Percentiles rank a stretch among this genome's conserved stretches.
Evolutionary conservation across 495 filamentous ascomycete genomes (phyloP).

Genomic region (Extremus antarcticus): DNA sequence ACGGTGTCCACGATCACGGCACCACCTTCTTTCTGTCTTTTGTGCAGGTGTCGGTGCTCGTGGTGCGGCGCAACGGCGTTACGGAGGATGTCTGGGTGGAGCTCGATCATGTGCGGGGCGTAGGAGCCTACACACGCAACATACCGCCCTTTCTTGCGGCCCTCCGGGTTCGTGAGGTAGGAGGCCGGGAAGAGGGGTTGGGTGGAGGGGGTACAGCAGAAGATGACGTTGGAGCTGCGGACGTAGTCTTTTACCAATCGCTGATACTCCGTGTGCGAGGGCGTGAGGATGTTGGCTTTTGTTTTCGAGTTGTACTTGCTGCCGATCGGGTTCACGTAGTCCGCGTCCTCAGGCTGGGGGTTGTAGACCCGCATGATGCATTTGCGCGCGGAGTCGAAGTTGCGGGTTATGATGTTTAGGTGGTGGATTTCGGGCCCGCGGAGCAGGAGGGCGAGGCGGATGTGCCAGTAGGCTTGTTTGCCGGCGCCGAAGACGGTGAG

Average conservation of each 20-base stretch:
- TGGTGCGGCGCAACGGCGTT: slow-evolving; percentile 51
- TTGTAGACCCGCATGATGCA: slow-evolving; percentile 50
- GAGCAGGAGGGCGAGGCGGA: slow-evolving; percentile 70
- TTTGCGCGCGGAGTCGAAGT: slow-evolving; percentile 49
- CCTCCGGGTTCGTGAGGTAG: slow-evolving; percentile 57
- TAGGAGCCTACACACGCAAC: slow-evolving; percentile 78
- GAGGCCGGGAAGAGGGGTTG: slow-evolving; percentile 52
- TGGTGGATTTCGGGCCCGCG: slow-evolving; percentile 61
- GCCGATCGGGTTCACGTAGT: slow-evolving; percentile 24
- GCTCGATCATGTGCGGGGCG: slow-evolving; percentile 75
- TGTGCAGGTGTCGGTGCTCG: slow-evolving; percentile 51
- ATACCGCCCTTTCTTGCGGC: slow-evolving; percentile 60
- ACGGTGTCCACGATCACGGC: slow-evolving; percentile 77
- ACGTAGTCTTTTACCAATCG: slow-evolving; percentile 58
- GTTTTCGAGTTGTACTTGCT: slow-evolving; percentile 32
- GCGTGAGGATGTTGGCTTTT: slow-evolving; percentile 60
- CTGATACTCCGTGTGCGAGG: slow-evolving; percentile 58
- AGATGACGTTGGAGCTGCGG: slow-evolving; percentile 62
- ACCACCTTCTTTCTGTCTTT: slow-evolving; percentile 59
- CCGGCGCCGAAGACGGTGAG: slow-evolving; percentile 85
- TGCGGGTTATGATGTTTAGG: slow-evolving; percentile 70
- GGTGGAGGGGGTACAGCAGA: slow-evolving; percentile 59
- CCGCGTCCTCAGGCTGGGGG: slow-evolving; percentile 22
- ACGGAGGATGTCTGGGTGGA: slow-evolving; percentile 62
- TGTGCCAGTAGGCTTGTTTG: slow-evolving; percentile 86